Percentiles rank a stretch among this genome's conserved stretches.
These are phyloP conservation scores for Juncus inflexus DNA, from an alignment of 176 grass and related monocot species.

Conservation along the genomic window DNA sequence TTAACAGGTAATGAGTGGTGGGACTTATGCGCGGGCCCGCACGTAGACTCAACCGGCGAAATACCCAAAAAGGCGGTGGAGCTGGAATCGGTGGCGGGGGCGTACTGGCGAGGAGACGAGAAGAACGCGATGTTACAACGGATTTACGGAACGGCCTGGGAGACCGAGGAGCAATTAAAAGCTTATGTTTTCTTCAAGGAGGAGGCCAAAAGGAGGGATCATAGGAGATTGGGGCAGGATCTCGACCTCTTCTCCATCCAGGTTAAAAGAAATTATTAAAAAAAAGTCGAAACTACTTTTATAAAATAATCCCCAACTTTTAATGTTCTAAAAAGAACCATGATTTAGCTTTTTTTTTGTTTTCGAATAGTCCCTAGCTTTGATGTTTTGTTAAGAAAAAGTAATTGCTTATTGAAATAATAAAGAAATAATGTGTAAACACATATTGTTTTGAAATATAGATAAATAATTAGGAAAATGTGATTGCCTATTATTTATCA, in stretches of 20 bases:
- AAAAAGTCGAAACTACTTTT: too few relatives aligned
- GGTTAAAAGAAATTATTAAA: conserved; percentile 20
- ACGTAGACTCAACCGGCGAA: conserved; percentile 83
- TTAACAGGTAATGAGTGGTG: conserved; percentile 94
- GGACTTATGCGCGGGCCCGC: conserved; percentile 97
- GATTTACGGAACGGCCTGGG: conserved; percentile 99
- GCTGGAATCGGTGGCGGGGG: conserved; percentile 92
- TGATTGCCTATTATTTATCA: too few relatives aligned
- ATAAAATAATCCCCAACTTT: too few relatives aligned
- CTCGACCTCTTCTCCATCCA: conserved; percentile 99
- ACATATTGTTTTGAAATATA: too few relatives aligned
- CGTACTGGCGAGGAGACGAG: conserved; percentile 95
- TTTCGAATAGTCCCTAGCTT: too few relatives aligned
- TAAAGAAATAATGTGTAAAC: too few relatives aligned
- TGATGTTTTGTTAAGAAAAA: too few relatives aligned
- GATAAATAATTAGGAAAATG: too few relatives aligned
- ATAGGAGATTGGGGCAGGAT: conserved; percentile 87
- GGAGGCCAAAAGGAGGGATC: conserved; percentile 88
- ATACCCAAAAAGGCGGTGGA: conserved; percentile 79
- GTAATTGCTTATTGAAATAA: too few relatives aligned
- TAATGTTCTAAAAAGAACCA: too few relatives aligned
- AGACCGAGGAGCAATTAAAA: conserved; percentile 79
- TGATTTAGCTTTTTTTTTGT: too few relatives aligned
- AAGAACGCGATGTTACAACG: conserved; percentile 93
- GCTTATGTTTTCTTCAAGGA: conserved; percentile 82